These are phyloP conservation scores for Hypoxylon sp. DNA, from an alignment of 2,329 filamentous ascomycete genomes.

Conservation along the genomic window DNA sequence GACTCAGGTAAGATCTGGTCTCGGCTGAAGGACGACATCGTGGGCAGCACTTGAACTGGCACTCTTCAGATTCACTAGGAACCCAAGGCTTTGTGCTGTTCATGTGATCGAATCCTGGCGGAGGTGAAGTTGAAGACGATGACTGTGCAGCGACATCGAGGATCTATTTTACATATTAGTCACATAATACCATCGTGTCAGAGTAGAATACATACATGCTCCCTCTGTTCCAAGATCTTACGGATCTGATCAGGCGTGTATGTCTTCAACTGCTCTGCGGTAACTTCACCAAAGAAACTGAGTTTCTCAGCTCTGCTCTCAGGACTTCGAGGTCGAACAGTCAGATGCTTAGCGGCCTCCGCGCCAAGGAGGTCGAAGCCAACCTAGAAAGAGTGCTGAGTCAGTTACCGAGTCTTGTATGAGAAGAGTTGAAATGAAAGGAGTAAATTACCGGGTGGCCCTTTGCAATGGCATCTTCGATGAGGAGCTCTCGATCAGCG, in stretches of 20 bases:
- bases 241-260: constrained; percentile 66
- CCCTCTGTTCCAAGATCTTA: constrained; percentile 65
- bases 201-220: constrained; percentile 59
- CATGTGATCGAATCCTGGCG: constrained; percentile 38
- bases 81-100: constrained; percentile 58
- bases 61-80: constrained; percentile 59
- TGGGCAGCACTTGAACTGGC: constrained; percentile 66
- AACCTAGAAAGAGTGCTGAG: constrained; percentile 29
- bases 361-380: constrained; percentile 55
- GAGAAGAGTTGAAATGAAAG: neutral
- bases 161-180: constrained; percentile 51
- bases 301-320: constrained; percentile 60
- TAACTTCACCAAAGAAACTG: constrained; percentile 63
- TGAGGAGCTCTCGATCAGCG: constrained; percentile 56
- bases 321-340: constrained; percentile 58
- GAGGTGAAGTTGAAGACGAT: constrained; percentile 23
- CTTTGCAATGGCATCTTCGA: constrained; percentile 57
- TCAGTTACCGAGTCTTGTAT: constrained; percentile 13
- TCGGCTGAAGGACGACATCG: constrained; percentile 62
- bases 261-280: constrained; percentile 57
- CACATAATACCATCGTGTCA: neutral
- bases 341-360: constrained; percentile 54
- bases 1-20: constrained; percentile 64
- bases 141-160: constrained; percentile 52
- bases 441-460: constrained; percentile 47